These are phyloP conservation scores for Amanita brunnescens DNA, from an alignment of 768 basidiomycete genomes.

Conservation along the genomic window DNA sequence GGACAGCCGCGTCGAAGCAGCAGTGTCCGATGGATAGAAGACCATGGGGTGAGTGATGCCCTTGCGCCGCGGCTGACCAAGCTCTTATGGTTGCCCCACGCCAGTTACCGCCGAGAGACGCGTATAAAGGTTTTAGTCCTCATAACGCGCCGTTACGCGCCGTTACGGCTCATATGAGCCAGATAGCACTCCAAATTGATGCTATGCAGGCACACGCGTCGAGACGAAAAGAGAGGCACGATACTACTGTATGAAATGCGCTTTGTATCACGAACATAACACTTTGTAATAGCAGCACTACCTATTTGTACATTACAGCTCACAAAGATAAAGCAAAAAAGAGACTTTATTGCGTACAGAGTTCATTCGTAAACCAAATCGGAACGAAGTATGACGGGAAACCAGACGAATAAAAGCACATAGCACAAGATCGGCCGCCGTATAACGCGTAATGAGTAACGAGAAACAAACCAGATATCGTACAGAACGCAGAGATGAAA, in stretches of 20 bases:
- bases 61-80: background rate
- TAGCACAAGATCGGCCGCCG: background rate
- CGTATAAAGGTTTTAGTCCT: background rate
- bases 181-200: too few species aligned
- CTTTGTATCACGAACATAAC: too few species aligned
- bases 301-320: background rate
- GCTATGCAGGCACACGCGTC: too few species aligned
- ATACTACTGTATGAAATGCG: too few species aligned
- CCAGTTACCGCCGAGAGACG: constrained; percentile 3
- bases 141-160: too few species aligned
- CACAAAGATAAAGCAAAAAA: background rate
- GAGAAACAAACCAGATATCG: background rate
- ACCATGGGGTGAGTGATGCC: constrained; percentile 66
- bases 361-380: too few species aligned
- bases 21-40: constrained; percentile 99
- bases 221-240: too few species aligned
- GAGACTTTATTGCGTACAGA: too few species aligned
- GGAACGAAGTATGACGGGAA: background rate
- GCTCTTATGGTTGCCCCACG: background rate
- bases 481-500: background rate
- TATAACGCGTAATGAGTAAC: background rate
- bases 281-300: too few species aligned
- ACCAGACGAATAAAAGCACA: background rate
- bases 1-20: constrained; percentile 80
- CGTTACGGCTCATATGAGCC: too few species aligned